A percentile compares a stretch with the other conserved stretches of the same genome.
phyloP scores from a whole-genome alignment of 768 basidiomycete species.

The Rhodotorula paludigena region DNA sequence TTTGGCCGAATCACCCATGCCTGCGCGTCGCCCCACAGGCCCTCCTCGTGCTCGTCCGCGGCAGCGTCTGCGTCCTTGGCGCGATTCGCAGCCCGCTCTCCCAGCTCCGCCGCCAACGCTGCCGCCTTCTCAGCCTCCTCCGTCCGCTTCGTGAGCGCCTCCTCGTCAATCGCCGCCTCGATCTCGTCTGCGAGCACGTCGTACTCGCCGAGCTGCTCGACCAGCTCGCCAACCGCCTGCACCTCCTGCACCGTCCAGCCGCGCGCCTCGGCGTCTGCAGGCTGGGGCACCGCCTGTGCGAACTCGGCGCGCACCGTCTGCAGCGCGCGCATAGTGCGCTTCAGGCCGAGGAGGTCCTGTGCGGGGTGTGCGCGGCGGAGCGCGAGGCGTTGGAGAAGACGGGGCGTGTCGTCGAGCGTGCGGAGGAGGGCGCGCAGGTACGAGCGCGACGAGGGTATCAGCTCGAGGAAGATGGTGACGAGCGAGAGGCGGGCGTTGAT shows the following conservation, averaged over 20 bases:
- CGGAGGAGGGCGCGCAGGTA: conserved; percentile 60
- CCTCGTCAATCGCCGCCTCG: conserved; percentile 40
- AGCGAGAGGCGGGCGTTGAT: conserved; percentile 71
- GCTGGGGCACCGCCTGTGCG: neutral
- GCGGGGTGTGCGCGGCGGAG: conserved; percentile 62
- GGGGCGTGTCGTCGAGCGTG: conserved; percentile 63
- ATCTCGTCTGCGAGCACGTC: conserved; percentile 58
- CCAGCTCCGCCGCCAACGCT: conserved; percentile 13
- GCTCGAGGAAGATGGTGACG: conserved; percentile 60
- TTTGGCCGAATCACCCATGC: conserved; percentile 19
- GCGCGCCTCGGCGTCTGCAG: neutral
- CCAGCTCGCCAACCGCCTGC: conserved; percentile 53
- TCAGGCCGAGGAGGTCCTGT: conserved; percentile 61
- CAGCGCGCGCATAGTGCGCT: conserved; percentile 62
- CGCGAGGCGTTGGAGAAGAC: conserved; percentile 71
- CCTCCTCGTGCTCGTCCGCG: conserved; percentile 30
- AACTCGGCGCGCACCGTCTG: conserved; percentile 55
- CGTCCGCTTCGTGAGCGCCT: conserved; percentile 50
- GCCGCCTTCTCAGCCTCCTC: conserved; percentile 38
- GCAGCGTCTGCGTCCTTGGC: conserved; percentile 19
- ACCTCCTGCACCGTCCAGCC: neutral
- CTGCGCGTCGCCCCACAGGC: conserved; percentile 31
- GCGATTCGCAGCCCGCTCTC: conserved; percentile 25
- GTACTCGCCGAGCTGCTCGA: conserved; percentile 55
- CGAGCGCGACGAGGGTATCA: conserved; percentile 58